These are phyloP conservation scores for Fusarium sp. DNA, from an alignment of 2,329 filamentous ascomycete genomes.

Conservation along the genomic window DNA sequence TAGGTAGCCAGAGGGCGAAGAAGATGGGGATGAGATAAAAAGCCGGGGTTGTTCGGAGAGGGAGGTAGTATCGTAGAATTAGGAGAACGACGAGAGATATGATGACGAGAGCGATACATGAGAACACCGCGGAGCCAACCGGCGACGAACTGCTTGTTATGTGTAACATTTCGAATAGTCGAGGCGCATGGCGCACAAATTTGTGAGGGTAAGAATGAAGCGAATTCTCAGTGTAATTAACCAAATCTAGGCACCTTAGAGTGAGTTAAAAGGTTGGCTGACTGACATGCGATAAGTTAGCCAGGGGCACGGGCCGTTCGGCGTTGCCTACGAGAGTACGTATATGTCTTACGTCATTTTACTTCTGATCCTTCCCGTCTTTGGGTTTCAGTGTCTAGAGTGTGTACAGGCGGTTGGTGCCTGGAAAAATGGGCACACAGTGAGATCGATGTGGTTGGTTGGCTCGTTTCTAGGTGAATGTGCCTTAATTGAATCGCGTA, in stretches of 20 bases:
- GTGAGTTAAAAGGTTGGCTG: conserved; percentile 22
- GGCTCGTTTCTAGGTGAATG: not conserved
- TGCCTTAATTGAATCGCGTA: conserved; percentile 43
- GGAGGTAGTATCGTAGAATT: conserved; percentile 89
- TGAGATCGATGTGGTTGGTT: not conserved
- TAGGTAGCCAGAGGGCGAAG: conserved; percentile 92
- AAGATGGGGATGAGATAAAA: conserved; percentile 95
- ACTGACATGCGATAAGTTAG: conserved; percentile 36
- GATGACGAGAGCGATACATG: conserved; percentile 76
- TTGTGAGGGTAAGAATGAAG: conserved; percentile 43
- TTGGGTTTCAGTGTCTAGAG: not conserved
- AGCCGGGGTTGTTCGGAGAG: conserved; percentile 88
- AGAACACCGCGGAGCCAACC: conserved; percentile 84
- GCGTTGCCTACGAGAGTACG: conserved; percentile 24
- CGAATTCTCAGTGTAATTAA: conserved; percentile 20
- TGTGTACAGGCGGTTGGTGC: conserved; percentile 5
- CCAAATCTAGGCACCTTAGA: not conserved
- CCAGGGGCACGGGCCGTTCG: conserved; percentile 45
- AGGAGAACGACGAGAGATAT: conserved; percentile 85
- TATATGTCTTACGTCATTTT: conserved; percentile 46
- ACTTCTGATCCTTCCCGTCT: not conserved
- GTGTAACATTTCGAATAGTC: conserved; percentile 63
- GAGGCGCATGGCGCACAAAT: conserved; percentile 48
- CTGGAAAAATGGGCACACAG: conserved; percentile 38
- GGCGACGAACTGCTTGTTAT: conserved; percentile 69